Conservation (phyloP, 176 grass and related monocot genomes). For the Miscanthus lutarioriparius region DNA sequence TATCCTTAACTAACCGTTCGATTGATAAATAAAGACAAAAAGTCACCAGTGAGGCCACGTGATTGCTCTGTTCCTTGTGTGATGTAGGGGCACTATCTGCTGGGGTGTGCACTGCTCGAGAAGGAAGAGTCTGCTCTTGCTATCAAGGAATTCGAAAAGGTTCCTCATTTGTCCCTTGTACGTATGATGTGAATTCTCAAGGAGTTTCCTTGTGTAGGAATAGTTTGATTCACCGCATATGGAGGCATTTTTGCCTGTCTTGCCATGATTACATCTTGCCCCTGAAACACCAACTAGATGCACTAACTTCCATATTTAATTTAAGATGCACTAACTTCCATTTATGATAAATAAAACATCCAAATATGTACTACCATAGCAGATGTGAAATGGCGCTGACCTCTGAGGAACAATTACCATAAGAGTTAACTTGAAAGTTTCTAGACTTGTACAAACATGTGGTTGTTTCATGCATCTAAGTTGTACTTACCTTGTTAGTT, state of each 20-base stretch:
- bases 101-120: conserved; percentile 71
- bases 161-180: conserved; percentile 4
- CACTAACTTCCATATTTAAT: not conserved
- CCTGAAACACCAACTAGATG: not conserved
- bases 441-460: not conserved
- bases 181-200: not conserved
- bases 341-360: not conserved
- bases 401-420: not conserved
- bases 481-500: not conserved
- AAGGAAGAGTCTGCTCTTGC: conserved; percentile 46
- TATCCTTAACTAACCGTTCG: not conserved
- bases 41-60: too few relatives aligned
- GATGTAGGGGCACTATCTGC: conserved; percentile 65
- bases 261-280: not conserved
- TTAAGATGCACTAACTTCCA: not conserved
- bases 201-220: not conserved
- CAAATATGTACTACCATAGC: not conserved
- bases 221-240: not conserved
- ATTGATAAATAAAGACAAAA: too few relatives aligned
- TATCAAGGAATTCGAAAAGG: conserved; percentile 70
- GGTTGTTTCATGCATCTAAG: not conserved
- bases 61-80: not conserved
- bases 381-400: not conserved
- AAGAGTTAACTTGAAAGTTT: not conserved
- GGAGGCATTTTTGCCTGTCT: not conserved